These are phyloP conservation scores for Erysimum cheiri DNA, from an alignment of 441 rosid species.

Conservation along the genomic window DNA sequence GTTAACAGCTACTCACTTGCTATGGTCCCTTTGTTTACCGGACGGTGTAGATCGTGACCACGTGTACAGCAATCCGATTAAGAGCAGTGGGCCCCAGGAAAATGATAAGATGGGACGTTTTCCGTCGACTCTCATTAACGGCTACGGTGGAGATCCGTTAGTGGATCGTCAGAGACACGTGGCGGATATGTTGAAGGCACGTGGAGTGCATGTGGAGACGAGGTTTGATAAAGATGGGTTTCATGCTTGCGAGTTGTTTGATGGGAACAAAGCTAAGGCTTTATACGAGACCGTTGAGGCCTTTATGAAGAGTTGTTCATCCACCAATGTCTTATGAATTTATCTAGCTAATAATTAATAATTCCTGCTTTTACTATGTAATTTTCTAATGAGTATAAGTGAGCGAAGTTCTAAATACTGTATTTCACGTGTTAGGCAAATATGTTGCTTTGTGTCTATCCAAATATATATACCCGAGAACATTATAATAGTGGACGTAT, in stretches of 20 bases:
- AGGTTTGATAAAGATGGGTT: slow-evolving; percentile 56
- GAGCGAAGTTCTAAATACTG: not conserved
- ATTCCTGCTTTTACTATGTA: not conserved
- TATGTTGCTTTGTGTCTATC: not conserved
- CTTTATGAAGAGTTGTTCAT: slow-evolving; percentile 45
- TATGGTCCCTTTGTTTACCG: slow-evolving; percentile 78
- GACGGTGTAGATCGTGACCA: slow-evolving; percentile 72
- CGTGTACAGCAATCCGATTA: slow-evolving; percentile 65
- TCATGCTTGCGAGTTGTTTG: slow-evolving; percentile 76
- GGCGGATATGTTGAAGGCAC: slow-evolving; percentile 54
- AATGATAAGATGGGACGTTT: slow-evolving; percentile 56
- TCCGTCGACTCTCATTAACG: slow-evolving; percentile 56
- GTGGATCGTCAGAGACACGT: slow-evolving; percentile 68
- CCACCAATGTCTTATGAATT: not conserved
- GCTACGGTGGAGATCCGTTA: slow-evolving; percentile 74
- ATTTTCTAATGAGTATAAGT: not conserved
- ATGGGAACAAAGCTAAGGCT: slow-evolving; percentile 49
- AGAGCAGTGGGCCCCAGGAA: slow-evolving; percentile 35
- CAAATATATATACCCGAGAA: not conserved
- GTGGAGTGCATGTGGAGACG: slow-evolving; percentile 60
- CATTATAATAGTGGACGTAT: not conserved
- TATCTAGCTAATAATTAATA: not conserved
- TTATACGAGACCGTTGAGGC: slow-evolving; percentile 43
- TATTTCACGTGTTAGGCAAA: not conserved
- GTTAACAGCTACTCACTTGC: slow-evolving; percentile 54